phyloP scores from a whole-genome alignment of 2,329 filamentous ascomycete species.

The Epichloe sylvatica region DNA sequence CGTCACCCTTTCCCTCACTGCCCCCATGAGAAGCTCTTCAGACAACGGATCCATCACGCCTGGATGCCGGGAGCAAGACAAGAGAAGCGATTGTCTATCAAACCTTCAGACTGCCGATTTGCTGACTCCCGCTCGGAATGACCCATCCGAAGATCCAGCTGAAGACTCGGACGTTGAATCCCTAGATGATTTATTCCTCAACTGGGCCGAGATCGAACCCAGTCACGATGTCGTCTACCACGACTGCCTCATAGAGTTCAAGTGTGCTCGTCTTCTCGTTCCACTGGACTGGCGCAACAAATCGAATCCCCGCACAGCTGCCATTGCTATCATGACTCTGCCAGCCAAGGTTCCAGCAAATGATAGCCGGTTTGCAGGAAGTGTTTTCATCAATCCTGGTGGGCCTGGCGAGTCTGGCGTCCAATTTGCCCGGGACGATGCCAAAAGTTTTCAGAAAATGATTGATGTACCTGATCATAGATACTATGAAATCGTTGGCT shows the following conservation, averaged over 20 bases:
- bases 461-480: conserved; percentile 13
- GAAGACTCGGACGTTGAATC: not conserved
- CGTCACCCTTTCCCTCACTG: not conserved
- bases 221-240: conserved; percentile 22
- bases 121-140: no score
- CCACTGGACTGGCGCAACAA: conserved; percentile 26
- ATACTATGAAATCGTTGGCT: conserved; percentile 28
- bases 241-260: conserved; percentile 22
- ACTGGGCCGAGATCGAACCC: conserved; percentile 21
- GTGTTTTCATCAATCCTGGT: conserved; percentile 29
- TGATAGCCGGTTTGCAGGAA: conserved; percentile 25
- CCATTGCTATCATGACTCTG: conserved; percentile 26
- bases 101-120: not conserved
- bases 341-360: conserved; percentile 23
- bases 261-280: conserved; percentile 27
- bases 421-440: conserved; percentile 4
- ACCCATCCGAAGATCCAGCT: not conserved
- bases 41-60: not conserved
- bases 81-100: not conserved
- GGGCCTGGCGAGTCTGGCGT: conserved; percentile 29
- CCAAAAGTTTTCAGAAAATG: not conserved
- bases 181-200: not conserved
- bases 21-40: conserved; percentile 13
- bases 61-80: no score
- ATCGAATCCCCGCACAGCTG: conserved; percentile 14